Evolutionary conservation across 2,329 filamentous ascomycete species (phyloP), one percentile per base, ranked within the genome.

Genomic region (Fusarium poae): DNA sequence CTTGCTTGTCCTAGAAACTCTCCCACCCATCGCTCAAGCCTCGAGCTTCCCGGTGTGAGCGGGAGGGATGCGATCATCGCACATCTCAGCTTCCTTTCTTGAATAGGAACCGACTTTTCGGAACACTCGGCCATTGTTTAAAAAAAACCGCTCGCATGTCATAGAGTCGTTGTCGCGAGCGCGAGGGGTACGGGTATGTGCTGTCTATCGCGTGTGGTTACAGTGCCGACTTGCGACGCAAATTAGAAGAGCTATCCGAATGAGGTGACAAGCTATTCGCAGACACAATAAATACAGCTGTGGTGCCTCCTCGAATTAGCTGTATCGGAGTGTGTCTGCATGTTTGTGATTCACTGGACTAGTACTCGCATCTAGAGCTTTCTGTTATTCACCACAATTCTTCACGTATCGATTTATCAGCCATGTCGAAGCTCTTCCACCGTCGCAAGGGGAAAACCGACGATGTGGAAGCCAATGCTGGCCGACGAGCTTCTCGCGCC

Each of bases 391-490:
- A n/a, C 20, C 3, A 21, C 6, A 39, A 39, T 4, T 23, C 23
- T 21, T 29, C 16, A 18, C n/a, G 37, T 12, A 3, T 43, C 42
- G 15, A 18, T 58, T 23, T 12, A 23, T 11, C 34, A 32, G 34
- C n/a, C 35, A 65, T 68, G 65, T 49, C 60, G 25, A 65, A 50
- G 10, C 35, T 68, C 5, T 66, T 68, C 37, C 65, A 50, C 10
- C 65, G 65, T 39, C 60, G 49, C 35, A 68, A 68, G 49, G 65
- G 25, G 30, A 59, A 52, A n/a, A 34, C 46, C 4, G 54, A 45
- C 16, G 65, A 68, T 20, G 16, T 65, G 21, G 65, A 68, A 39
- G 39, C 65, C 25, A 67, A 63, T 11, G 42, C 46, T 15, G 60
- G 37, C 3, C 25, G 65, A 8, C 20, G 64, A 18, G 58, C 59